Conservation (phyloP, 306 rosid species). For the Ziziphus jujuba region DNA sequence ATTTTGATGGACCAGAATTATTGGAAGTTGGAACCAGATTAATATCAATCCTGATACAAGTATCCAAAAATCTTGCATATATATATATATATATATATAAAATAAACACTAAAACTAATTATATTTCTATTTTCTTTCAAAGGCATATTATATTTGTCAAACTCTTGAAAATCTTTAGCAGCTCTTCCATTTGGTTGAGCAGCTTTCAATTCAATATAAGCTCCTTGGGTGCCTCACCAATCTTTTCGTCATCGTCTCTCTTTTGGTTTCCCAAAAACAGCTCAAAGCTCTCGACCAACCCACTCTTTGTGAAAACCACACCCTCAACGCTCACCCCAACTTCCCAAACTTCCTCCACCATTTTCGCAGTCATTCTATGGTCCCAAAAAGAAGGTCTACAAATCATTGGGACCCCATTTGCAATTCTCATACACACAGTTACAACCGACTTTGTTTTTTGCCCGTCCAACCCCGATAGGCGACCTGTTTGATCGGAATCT, state of each 20-base stretch:
- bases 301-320: constrained; percentile 42
- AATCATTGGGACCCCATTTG: constrained; percentile 52
- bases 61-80: too few species aligned
- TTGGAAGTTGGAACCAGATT: too few species aligned
- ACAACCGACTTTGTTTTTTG: constrained; percentile 11
- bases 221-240: neutral
- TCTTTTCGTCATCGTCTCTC: constrained; percentile 37
- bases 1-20: too few species aligned
- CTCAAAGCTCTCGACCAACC: constrained; percentile 38
- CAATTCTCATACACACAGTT: constrained; percentile 21
- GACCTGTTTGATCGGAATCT: constrained; percentile 18
- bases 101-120: too few species aligned
- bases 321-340: constrained; percentile 41
- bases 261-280: constrained; percentile 29
- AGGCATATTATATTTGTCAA: neutral
- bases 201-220: neutral
- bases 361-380: constrained; percentile 31
- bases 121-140: too few species aligned
- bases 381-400: constrained; percentile 53
- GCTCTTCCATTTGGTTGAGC: neutral
- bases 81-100: too few species aligned
- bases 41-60: too few species aligned
- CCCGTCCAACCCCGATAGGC: constrained; percentile 28
- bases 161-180: neutral
- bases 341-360: constrained; percentile 48